phyloP scores from a whole-genome alignment of 805 yeast species.

The Yarrowia sp. region DNA sequence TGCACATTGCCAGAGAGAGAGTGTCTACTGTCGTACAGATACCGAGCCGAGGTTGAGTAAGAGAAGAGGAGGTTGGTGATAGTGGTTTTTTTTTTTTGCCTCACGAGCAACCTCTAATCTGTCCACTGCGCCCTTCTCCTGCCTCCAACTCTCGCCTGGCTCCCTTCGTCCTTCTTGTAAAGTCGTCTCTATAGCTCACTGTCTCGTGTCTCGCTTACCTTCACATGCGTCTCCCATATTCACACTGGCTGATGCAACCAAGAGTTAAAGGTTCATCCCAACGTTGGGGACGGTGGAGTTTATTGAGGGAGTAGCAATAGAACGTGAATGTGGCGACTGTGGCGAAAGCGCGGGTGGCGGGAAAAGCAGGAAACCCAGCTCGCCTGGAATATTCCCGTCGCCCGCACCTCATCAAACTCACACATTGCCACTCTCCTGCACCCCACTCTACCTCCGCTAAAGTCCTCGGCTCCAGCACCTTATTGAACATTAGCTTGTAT shows the following conservation, averaged over 20 bases:
- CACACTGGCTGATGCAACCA: conserved; percentile 20
- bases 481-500: conserved; percentile 9
- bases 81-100: too few species aligned
- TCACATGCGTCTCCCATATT: conserved; percentile 27
- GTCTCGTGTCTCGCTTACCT: conserved; percentile 18
- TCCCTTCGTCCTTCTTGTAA: not conserved
- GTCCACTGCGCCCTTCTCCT: too few species aligned
- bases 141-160: too few species aligned
- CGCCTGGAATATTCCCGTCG: not conserved
- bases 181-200: not conserved
- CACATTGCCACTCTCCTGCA: conserved; percentile 18
- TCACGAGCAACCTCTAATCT: too few species aligned
- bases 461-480: conserved; percentile 38
- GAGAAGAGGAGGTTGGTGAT: too few species aligned
- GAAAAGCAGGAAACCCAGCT: too few species aligned
- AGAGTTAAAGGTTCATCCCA: conserved; percentile 25
- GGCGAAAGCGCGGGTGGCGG: not conserved
- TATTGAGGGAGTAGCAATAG: conserved; percentile 12
- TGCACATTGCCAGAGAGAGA: not conserved
- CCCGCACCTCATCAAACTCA: not conserved
- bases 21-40: not conserved
- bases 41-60: conserved; percentile 23
- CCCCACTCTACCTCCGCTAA: conserved; percentile 37
- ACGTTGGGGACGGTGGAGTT: conserved; percentile 38
- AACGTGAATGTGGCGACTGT: not conserved